Conservation (phyloP, 2,329 filamentous ascomycete species). For the Alternaria arbusti region DNA sequence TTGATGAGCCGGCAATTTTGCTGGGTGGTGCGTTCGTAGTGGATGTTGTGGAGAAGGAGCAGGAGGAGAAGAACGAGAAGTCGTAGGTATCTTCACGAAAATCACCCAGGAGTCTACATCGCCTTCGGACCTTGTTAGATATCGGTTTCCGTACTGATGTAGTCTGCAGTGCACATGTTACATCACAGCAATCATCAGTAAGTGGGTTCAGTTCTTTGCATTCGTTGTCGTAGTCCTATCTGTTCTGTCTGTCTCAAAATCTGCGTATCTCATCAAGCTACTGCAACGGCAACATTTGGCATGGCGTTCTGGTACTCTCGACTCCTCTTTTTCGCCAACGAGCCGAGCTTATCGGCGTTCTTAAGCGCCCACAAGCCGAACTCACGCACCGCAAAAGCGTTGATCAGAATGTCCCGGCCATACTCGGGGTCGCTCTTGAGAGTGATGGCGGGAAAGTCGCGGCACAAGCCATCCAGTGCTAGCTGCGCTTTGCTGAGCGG, state of each 20-base stretch:
- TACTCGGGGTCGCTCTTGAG: constrained; percentile 22
- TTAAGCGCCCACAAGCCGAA: constrained; percentile 56
- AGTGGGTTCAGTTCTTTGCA: neutral
- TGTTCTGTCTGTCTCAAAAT: neutral
- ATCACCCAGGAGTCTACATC: neutral
- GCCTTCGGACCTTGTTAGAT: neutral
- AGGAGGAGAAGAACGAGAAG: constrained; percentile 25
- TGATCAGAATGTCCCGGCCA: constrained; percentile 59
- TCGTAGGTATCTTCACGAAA: neutral
- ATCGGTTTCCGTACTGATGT: neutral
- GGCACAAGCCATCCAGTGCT: constrained; percentile 38
- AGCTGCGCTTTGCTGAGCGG: constrained; percentile 39
- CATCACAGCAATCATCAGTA: neutral
- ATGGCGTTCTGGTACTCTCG: constrained; percentile 30
- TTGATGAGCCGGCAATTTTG: constrained; percentile 60
- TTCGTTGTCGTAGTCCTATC: neutral
- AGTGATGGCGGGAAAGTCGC: constrained; percentile 18
- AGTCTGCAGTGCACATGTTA: neutral
- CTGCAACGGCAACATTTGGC: neutral
- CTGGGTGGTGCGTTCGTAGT: constrained; percentile 60
- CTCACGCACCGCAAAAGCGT: constrained; percentile 58
- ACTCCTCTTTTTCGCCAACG: constrained; percentile 45
- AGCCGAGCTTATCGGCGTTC: constrained; percentile 45
- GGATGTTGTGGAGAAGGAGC: constrained; percentile 54
- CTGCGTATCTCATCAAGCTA: neutral